Percentiles rank a stretch among this genome's conserved stretches.
phyloP scores from a whole-genome alignment of 352 stramenopile species.

The Phytophthora melonis region DNA sequence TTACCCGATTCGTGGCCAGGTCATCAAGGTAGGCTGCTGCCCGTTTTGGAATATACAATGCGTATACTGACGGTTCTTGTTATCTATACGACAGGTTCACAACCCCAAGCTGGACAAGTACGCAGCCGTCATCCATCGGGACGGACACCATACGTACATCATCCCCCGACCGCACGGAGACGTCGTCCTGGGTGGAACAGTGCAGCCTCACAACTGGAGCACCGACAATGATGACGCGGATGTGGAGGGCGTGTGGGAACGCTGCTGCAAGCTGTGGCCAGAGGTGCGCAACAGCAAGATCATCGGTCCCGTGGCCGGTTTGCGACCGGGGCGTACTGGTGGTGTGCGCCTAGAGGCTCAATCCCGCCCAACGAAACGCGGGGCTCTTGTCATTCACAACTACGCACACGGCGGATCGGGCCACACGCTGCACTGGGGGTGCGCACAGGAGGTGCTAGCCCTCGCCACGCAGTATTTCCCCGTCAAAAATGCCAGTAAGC shows the following conservation, averaged over 20 bases:
- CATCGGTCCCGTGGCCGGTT: slow-evolving; percentile 46
- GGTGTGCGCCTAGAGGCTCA: slow-evolving; percentile 65
- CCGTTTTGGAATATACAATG: background rate
- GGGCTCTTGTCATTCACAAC: slow-evolving; percentile 74
- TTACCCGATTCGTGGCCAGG: slow-evolving; percentile 70
- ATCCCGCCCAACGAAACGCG: slow-evolving; percentile 32
- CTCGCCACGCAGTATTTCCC: slow-evolving; percentile 40
- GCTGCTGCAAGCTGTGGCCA: slow-evolving; percentile 52
- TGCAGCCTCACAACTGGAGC: slow-evolving; percentile 70
- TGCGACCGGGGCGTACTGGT: slow-evolving; percentile 51
- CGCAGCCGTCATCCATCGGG: slow-evolving; percentile 49
- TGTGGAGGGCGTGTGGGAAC: slow-evolving; percentile 58
- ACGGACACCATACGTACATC: slow-evolving; percentile 73
- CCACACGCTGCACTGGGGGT: slow-evolving; percentile 79
- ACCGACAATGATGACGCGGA: slow-evolving; percentile 49
- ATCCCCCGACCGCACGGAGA: slow-evolving; percentile 68
- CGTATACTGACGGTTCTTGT: background rate
- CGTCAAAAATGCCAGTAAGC: slow-evolving; percentile 1
- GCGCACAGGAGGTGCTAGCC: slow-evolving; percentile 58
- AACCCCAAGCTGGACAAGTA: slow-evolving; percentile 66
- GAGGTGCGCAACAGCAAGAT: slow-evolving; percentile 55
- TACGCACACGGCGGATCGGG: slow-evolving; percentile 74
- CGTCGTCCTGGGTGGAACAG: slow-evolving; percentile 70
- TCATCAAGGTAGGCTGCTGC: slow-evolving; percentile 49
- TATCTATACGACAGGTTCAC: slow-evolving; percentile 33